Evolutionary conservation across 2,329 filamentous ascomycete genomes (phyloP).

Genomic region (Immersiporthe knoxdaviesiana): DNA sequence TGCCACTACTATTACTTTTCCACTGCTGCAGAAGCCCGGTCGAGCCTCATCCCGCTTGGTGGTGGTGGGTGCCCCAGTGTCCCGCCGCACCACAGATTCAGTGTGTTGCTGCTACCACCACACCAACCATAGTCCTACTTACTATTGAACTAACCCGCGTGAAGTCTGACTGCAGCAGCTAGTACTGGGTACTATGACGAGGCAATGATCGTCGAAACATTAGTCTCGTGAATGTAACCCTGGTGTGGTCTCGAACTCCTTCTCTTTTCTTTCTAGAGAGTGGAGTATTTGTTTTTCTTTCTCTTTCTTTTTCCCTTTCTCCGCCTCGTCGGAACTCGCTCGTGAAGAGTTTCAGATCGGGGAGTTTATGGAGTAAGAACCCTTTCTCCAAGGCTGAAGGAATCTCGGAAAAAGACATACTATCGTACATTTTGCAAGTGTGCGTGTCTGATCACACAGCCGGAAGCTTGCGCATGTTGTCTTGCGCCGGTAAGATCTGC

Average conservation of each 20-base stretch:
- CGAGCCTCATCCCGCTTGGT: constrained; percentile 11
- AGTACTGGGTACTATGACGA: too few relatives aligned
- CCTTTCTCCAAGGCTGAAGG: neutral
- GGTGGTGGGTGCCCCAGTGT: neutral
- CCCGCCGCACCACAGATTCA: neutral
- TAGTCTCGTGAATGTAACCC: constrained; percentile 7
- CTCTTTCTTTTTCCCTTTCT: neutral
- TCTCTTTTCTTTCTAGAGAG: too few relatives aligned
- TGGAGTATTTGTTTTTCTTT: too few relatives aligned
- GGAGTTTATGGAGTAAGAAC: neutral
- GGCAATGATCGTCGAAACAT: constrained; percentile 18
- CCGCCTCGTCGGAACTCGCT: neutral
- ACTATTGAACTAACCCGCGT: neutral
- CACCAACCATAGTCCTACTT: neutral
- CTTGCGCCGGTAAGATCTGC: neutral
- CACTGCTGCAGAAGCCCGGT: neutral
- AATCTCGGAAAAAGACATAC: neutral
- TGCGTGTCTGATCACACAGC: neutral
- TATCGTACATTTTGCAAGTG: neutral
- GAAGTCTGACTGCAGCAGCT: neutral
- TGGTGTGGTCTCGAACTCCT: neutral
- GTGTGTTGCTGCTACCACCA: neutral
- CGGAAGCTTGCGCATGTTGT: neutral
- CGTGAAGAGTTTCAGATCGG: constrained; percentile 8
- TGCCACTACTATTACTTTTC: neutral